phyloP scores from a whole-genome alignment of 2,329 filamentous ascomycete species.

The Leptographium lundbergii region DNA sequence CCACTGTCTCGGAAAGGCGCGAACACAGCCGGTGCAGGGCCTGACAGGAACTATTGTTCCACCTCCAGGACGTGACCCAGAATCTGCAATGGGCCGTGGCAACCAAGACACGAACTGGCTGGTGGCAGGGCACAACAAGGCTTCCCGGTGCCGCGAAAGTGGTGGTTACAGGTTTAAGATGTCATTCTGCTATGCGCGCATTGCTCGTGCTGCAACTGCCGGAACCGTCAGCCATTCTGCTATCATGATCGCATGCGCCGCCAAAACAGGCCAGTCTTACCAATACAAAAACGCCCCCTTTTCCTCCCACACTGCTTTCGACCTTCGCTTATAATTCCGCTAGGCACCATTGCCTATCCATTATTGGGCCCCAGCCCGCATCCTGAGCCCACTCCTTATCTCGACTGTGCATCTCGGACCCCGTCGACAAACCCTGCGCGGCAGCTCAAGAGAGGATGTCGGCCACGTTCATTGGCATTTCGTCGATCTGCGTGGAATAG shows the following conservation, averaged over 20 bases:
- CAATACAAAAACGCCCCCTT: neutral
- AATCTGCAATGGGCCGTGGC: too few species aligned
- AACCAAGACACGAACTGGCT: neutral
- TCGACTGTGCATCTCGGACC: neutral
- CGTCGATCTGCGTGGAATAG: slow-evolving; percentile 93
- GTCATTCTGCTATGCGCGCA: neutral
- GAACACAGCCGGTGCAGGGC: neutral
- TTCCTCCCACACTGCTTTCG: neutral
- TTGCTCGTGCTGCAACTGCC: neutral
- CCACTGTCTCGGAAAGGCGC: neutral
- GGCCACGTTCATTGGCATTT: slow-evolving; percentile 95
- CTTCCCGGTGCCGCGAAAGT: neutral
- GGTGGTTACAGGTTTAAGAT: neutral
- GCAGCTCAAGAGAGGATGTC: slow-evolving; percentile 31
- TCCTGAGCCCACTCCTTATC: neutral
- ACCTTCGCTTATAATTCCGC: neutral
- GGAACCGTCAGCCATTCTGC: neutral
- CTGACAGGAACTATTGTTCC: neutral
- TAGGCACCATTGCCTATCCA: neutral
- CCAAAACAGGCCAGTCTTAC: neutral
- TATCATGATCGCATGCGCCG: neutral
- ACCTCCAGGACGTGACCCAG: neutral
- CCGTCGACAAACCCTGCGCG: neutral
- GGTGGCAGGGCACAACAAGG: neutral
- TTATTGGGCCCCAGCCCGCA: neutral